A percentile compares a stretch with the other conserved stretches of the same genome.
phyloP scores from a whole-genome alignment of 805 yeast species.

The Groenewaldozyma salmanticensis region DNA sequence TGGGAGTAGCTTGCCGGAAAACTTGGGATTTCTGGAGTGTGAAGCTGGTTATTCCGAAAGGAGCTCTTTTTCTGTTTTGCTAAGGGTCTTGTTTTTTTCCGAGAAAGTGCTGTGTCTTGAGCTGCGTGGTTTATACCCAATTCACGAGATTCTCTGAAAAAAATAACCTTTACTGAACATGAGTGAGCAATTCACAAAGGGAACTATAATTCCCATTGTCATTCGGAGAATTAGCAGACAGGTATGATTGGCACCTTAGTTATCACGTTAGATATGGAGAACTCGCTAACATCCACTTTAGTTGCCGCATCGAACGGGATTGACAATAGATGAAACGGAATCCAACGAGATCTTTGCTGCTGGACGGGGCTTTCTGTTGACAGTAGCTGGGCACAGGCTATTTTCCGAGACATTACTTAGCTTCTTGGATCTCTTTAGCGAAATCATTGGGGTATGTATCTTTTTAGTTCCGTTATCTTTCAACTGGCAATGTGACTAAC shows the following conservation, averaged over 20 bases:
- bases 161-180: too few species aligned
- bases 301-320: conserved; percentile 13
- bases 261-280: neutral
- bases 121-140: neutral
- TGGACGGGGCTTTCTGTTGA: conserved; percentile 9
- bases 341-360: conserved; percentile 9
- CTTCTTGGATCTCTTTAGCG: conserved; percentile 6
- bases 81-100: too few species aligned
- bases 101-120: too few species aligned
- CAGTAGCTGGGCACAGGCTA: conserved; percentile 11
- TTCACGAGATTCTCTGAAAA: neutral
- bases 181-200: neutral
- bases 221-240: conserved; percentile 1
- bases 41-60: too few species aligned
- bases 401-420: conserved; percentile 12
- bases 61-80: too few species aligned
- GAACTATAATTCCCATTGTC: conserved; percentile 4
- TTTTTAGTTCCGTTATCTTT: neutral
- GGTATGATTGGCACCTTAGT: conserved; percentile 1
- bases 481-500: conserved; percentile 1
- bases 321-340: conserved; percentile 10
- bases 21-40: too few species aligned
- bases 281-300: conserved; percentile 1
- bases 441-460: conserved; percentile 9
- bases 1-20: too few species aligned